Evolutionary conservation across 208 protist species (phyloP).

Genomic region (Leishmania arabica): DNA sequence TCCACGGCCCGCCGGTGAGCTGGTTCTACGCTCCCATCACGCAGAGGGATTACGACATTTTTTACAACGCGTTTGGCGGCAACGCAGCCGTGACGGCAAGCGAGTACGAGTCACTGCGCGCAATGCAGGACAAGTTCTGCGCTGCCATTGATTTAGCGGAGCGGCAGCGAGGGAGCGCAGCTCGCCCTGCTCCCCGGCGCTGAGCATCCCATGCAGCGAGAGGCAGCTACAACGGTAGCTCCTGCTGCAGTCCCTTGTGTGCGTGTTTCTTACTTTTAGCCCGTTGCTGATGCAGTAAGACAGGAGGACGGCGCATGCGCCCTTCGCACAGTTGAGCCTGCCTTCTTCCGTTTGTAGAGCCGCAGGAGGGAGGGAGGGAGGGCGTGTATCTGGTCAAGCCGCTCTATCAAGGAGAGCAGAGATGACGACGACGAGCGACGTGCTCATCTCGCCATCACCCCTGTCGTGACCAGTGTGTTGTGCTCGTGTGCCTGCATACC

Average conservation of each 20-base stretch:
- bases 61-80: conserved; percentile 75
- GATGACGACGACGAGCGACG: not conserved
- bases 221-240: not conserved
- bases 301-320: not conserved
- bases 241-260: too few species aligned
- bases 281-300: too few species aligned
- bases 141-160: conserved; percentile 15
- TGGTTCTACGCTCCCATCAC: conserved; percentile 83
- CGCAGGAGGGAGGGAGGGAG: not conserved
- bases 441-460: too few species aligned
- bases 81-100: conserved; percentile 47
- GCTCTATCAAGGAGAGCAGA: not conserved
- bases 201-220: not conserved
- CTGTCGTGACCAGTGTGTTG: not conserved
- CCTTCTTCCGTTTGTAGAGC: too few species aligned
- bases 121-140: conserved; percentile 31
- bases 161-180: conserved; percentile 5
- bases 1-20: conserved; percentile 59
- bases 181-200: not conserved
- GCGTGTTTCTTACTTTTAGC: too few species aligned
- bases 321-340: too few species aligned
- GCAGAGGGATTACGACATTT: conserved; percentile 55
- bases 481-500: not conserved
- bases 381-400: not conserved
- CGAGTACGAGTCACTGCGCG: conserved; percentile 39